A percentile compares a stretch with the other conserved stretches of the same genome.
These are phyloP conservation scores for Thalassiosira mediterranea DNA, from an alignment of 352 stramenopile genomes.

Conservation along the genomic window DNA sequence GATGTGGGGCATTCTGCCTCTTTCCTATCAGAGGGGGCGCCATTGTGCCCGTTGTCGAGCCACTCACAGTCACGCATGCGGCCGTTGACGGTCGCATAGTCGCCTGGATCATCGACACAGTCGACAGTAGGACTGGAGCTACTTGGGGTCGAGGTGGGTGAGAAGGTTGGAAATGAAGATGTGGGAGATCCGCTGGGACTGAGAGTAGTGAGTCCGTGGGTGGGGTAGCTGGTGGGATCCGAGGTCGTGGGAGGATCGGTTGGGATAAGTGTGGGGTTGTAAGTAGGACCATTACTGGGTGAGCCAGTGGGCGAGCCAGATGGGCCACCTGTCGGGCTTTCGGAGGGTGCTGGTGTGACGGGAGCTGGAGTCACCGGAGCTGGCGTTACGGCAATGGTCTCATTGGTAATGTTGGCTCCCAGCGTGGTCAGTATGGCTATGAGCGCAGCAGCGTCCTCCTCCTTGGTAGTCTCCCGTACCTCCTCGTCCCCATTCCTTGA, in stretches of 20 bases:
- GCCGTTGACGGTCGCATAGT: slow-evolving; percentile 43
- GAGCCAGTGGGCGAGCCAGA: not conserved
- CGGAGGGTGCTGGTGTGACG: slow-evolving; percentile 9
- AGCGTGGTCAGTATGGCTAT: not conserved
- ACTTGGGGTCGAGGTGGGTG: slow-evolving; percentile 9
- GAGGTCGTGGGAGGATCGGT: slow-evolving; percentile 4
- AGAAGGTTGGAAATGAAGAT: slow-evolving; percentile 23
- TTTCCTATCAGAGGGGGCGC: slow-evolving; percentile 45
- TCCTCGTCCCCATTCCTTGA: not conserved
- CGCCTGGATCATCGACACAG: slow-evolving; percentile 28
- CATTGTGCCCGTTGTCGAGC: slow-evolving; percentile 56
- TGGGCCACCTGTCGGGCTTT: too few species aligned
- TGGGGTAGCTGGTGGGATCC: slow-evolving; percentile 2
- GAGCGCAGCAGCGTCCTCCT: not conserved
- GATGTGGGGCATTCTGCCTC: slow-evolving; percentile 45
- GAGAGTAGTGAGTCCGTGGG: slow-evolving; percentile 6
- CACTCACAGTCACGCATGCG: slow-evolving; percentile 41
- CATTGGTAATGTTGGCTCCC: too few species aligned
- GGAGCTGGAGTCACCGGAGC: not conserved
- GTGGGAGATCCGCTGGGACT: slow-evolving; percentile 16
- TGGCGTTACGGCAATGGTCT: not conserved
- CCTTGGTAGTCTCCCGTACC: not conserved
- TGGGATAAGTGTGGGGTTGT: slow-evolving; percentile 20
- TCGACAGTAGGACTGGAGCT: slow-evolving; percentile 39
- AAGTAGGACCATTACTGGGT: slow-evolving; percentile 22